These are phyloP conservation scores for Wickerhamiella kazuoi DNA, from an alignment of 805 yeast genomes.

Conservation along the genomic window DNA sequence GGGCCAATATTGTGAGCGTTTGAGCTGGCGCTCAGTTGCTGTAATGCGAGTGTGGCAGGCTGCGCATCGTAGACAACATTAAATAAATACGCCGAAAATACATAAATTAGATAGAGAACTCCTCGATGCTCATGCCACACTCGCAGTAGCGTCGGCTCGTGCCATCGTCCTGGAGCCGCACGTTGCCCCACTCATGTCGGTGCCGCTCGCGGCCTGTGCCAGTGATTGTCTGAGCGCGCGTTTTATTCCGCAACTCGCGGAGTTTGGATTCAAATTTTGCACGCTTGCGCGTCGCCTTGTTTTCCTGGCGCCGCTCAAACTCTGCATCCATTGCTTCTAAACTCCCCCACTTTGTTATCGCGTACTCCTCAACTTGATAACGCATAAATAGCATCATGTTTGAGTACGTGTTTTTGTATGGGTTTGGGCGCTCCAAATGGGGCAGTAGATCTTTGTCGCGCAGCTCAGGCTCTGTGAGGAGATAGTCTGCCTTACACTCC, in stretches of 20 bases:
- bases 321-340: conserved; percentile 79
- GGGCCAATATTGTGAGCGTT: neutral
- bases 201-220: conserved; percentile 40
- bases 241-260: conserved; percentile 72
- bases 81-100: neutral
- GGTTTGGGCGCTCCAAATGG: conserved; percentile 79
- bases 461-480: conserved; percentile 84
- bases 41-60: neutral
- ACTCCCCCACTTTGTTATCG: conserved; percentile 90
- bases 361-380: conserved; percentile 83
- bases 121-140: conserved; percentile 14
- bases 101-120: conserved; percentile 1
- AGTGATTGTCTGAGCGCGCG: conserved; percentile 81
- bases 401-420: conserved; percentile 74
- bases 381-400: conserved; percentile 85
- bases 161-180: conserved; percentile 9
- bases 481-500: conserved; percentile 82
- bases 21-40: neutral
- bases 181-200: conserved; percentile 52
- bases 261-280: conserved; percentile 61
- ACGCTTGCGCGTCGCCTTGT: conserved; percentile 56
- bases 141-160: conserved; percentile 8
- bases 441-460: conserved; percentile 50
- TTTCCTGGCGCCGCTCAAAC: conserved; percentile 67
- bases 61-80: too few species aligned